These are phyloP conservation scores for Lentinula detonsa DNA, from an alignment of 768 basidiomycete species.

Conservation along the genomic window DNA sequence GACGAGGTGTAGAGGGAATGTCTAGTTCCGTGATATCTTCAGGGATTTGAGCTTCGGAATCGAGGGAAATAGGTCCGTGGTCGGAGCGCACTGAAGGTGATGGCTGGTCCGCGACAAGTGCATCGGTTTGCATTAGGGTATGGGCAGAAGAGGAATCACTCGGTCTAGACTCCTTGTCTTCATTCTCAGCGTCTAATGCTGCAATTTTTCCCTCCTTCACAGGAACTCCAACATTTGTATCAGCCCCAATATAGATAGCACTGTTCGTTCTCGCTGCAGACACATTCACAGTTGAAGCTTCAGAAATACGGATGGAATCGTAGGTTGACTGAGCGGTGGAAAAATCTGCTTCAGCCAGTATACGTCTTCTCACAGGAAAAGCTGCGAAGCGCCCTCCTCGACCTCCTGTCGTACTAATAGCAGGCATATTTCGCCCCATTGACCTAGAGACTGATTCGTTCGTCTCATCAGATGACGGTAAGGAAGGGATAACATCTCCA, in stretches of 20 bases:
- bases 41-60: neutral
- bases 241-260: neutral
- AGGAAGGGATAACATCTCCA: neutral
- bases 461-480: neutral
- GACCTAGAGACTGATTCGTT: neutral
- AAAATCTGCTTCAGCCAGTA: constrained; percentile 17
- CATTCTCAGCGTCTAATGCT: neutral
- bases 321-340: constrained; percentile 4
- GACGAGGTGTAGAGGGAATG: neutral
- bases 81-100: neutral
- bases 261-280: neutral
- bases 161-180: neutral
- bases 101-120: neutral
- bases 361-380: constrained; percentile 47
- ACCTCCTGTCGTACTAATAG: constrained; percentile 23
- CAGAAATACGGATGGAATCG: neutral
- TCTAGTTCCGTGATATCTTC: neutral
- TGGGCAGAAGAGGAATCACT: neutral
- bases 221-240: neutral
- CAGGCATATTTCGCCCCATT: neutral
- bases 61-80: neutral
- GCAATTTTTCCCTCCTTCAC: neutral
- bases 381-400: constrained; percentile 58
- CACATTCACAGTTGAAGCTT: neutral
- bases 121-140: neutral